Evolutionary conservation across 495 filamentous ascomycete species (phyloP), one percentile per base, ranked within the genome.

Genomic region (Hypoxylon lienhwacheense): DNA sequence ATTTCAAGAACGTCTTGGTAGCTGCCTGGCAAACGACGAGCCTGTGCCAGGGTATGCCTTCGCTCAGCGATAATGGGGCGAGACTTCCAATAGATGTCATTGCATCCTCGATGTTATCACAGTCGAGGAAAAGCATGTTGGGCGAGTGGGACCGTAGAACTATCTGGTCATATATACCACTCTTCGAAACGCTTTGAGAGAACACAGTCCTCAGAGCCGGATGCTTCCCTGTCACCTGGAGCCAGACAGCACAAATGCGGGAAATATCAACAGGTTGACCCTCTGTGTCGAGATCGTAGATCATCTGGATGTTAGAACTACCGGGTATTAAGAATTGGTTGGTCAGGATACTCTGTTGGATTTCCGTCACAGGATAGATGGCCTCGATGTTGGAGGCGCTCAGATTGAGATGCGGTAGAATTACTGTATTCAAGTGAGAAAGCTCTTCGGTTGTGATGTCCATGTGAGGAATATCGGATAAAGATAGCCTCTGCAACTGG

Each of bases 301-400:
- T 84, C 39, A 76, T 80, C 45, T 83, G 76, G 3, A 82, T 73
- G 12, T 81, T 80, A 56, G 85, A 88, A 34, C 80, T 73, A 4
- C 78, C 79, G 10, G 75, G 76, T 34, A 82, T 70, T 24, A 81
- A 70, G 19, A 77, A 70, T 7, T 80, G 81, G 41, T 81, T 82
- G 26, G 86, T 77, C 6, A 89, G 60, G 14, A 89, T 80, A 25
- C 79, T 85, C 55, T 86, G 78, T 55, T 90, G 86, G 62, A 86
- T 83, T 1, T 79, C 78, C 5, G 85, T 84, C 47, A 81, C 85
- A 3, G 84, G 84, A 50, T 87, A 88, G 14, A 76, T 65, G 5
- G 72, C 68, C 62, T 89, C 70, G 20, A 78, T 62, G 16, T 76
- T 73, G 7, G 63, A 64, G 7, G 66, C 65, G 42, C 64, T 70